Percentiles rank a stretch among this genome's conserved stretches.
phyloP scores from a whole-genome alignment of 805 yeast genomes.

The Millerozyma miso region DNA sequence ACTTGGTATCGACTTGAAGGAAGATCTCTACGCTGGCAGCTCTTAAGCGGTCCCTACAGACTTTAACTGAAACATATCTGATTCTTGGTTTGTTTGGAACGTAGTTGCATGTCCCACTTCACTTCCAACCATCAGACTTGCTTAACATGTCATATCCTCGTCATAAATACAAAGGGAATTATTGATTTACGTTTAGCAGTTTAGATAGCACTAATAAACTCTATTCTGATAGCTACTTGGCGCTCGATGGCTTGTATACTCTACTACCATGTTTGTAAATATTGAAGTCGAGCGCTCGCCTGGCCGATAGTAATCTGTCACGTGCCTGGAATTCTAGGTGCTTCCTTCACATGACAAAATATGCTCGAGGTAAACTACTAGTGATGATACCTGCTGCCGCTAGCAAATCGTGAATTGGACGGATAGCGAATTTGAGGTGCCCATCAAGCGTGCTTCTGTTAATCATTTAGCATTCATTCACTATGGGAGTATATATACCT shows the following conservation, averaged over 20 bases:
- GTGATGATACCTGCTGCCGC: too few species aligned
- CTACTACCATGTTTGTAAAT: too few species aligned
- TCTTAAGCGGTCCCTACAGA: slow-evolving; percentile 12
- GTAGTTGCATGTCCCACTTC: background rate
- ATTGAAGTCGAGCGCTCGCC: too few species aligned
- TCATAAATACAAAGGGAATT: background rate
- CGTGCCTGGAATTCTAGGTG: background rate
- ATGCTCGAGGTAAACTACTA: too few species aligned
- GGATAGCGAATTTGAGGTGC: background rate
- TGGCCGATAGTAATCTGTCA: too few species aligned
- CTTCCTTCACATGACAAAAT: background rate
- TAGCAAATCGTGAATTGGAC: background rate
- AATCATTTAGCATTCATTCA: background rate
- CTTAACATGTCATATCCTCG: background rate
- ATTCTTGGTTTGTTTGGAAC: background rate
- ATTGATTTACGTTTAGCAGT: background rate
- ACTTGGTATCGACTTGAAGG: slow-evolving; percentile 89
- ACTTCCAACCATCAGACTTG: background rate
- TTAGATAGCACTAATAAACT: background rate
- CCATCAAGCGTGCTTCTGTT: background rate
- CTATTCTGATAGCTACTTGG: background rate
- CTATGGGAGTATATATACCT: slow-evolving; percentile 35
- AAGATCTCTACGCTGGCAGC: slow-evolving; percentile 60
- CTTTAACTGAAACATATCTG: background rate
- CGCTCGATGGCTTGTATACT: too few species aligned